These are phyloP conservation scores for Epichloe festucae DNA, from an alignment of 2,329 filamentous ascomycete genomes.

Conservation along the genomic window DNA sequence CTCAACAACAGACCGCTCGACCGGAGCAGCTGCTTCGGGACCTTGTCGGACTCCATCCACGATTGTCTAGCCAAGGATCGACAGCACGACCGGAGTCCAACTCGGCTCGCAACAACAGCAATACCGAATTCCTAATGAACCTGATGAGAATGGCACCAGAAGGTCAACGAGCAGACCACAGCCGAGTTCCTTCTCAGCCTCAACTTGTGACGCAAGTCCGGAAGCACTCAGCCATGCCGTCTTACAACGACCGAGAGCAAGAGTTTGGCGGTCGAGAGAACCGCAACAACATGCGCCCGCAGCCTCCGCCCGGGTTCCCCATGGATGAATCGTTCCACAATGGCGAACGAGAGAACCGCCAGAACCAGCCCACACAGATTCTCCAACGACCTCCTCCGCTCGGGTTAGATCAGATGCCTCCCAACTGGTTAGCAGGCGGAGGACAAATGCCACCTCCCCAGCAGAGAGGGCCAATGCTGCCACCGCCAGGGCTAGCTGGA, in stretches of 20 bases:
- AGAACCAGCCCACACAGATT: constrained; percentile 48
- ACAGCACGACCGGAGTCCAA: constrained; percentile 31
- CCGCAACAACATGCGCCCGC: constrained; percentile 26
- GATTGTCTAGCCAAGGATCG: constrained; percentile 37
- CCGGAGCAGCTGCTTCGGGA: constrained; percentile 50
- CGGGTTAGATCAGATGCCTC: constrained; percentile 47
- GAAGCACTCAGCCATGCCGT: constrained; percentile 31
- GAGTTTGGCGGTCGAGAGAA: constrained; percentile 27
- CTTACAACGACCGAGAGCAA: constrained; percentile 34
- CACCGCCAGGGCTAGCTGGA: constrained; percentile 42
- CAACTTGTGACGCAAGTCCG: constrained; percentile 8
- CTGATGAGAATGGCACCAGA: constrained; percentile 53
- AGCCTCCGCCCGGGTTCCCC: constrained; percentile 35
- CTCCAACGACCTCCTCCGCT: constrained; percentile 50
- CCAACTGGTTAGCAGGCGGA: constrained; percentile 36
- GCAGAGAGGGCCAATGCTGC: constrained; percentile 39
- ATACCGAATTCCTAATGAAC: constrained; percentile 75
- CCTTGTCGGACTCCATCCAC: constrained; percentile 45
- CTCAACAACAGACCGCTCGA: constrained; percentile 36
- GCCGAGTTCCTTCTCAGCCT: constrained; percentile 6
- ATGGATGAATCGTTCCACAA: constrained; percentile 41
- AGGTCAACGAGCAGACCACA: constrained; percentile 36
- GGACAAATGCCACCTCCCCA: constrained; percentile 31
- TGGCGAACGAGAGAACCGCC: constrained; percentile 32
- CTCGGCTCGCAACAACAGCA: constrained; percentile 39